Evolutionary conservation across 257 asterid genomes (phyloP).

Genomic region (Handroanthus guayacan): DNA sequence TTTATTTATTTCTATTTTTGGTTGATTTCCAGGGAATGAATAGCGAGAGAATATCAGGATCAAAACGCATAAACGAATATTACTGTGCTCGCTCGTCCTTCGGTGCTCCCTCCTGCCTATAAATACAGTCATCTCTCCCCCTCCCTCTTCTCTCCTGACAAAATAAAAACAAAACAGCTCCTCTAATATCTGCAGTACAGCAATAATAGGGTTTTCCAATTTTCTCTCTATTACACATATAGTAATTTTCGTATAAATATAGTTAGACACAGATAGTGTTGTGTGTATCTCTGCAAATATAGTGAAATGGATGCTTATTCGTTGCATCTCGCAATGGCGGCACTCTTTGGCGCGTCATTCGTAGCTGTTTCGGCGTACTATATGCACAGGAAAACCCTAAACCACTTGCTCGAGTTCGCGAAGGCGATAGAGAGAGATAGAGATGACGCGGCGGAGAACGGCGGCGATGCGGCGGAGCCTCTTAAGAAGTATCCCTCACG

Average conservation of each 20-base stretch:
- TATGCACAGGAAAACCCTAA: conserved; percentile 89
- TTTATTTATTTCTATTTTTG: too few species aligned
- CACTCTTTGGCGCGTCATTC: conserved; percentile 87
- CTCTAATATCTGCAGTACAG: conserved; percentile 35
- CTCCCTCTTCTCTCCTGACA: conserved; percentile 31
- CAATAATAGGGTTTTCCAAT: conserved; percentile 56
- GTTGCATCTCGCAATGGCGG: conserved; percentile 91
- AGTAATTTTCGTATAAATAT: conserved; percentile 15
- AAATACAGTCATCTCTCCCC: conserved; percentile 49
- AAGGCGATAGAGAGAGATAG: conserved; percentile 74
- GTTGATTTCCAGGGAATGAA: background rate
- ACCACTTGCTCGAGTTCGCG: conserved; percentile 80
- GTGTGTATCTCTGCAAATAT: conserved; percentile 1
- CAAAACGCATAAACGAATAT: conserved; percentile 52
- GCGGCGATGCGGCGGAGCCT: conserved; percentile 55
- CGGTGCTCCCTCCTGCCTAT: conserved; percentile 41
- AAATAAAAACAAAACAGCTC: conserved; percentile 28
- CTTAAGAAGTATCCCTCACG: conserved; percentile 51
- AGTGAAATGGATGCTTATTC: conserved; percentile 71
- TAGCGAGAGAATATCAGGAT: background rate
- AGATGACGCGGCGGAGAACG: conserved; percentile 45
- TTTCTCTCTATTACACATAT: background rate
- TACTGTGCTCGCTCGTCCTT: conserved; percentile 36
- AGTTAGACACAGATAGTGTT: background rate
- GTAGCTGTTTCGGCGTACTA: conserved; percentile 92